Base-by-base conservation (phyloP, 2,329 filamentous ascomycete genomes). In the Penicillium sp. region DNA sequence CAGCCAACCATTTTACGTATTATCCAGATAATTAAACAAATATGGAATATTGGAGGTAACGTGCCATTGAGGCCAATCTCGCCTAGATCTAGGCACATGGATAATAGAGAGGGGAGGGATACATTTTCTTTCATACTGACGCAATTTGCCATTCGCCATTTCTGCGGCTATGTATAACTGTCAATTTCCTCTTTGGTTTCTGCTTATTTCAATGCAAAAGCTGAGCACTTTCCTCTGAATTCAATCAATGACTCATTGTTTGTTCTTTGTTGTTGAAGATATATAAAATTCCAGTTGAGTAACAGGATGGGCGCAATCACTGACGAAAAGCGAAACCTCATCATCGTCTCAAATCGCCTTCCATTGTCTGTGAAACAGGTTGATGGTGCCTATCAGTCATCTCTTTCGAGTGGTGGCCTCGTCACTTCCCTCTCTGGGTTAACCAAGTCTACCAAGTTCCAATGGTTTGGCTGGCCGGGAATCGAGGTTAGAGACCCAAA, bases 401-500 rank as follows among this genome's bases (percentile, higher is more conserved):
- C 87, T 69, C 90, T 95, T 84, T 96, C 92, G 44, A 96, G 92
- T 11, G 92, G 92, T 55, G 92, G 92, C 13, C 84, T 97, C 23
- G 92, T 97, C 68, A 96, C 90, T 29, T 92, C 92, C 23, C 81
- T 97, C 53, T 93, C 90, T 55, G 92, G 92, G 25, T 79, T 97
- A 50, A 88, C 89, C 68, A 96, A 96, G 76, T 88, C 90, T 5
- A 95, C 91, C 21, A 89, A 87, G 65, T 96, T 96, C 75, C 89
- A 91, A 71, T 97, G 93, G 92, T 97, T 96, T 75, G 93, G 92
- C 60, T 97, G 93, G 93, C 92, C 93, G 0, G 92, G 93, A 16
- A 79, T 94, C 19, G 90, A 95, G 74, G 86, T 96, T 1, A 90
- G 91, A 40, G 90, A 94, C 57, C 81, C 84, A 0, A 55, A 57